Base-by-base conservation (phyloP, 2,329 filamentous ascomycete genomes). In the Dactylonectria estremocensis region DNA sequence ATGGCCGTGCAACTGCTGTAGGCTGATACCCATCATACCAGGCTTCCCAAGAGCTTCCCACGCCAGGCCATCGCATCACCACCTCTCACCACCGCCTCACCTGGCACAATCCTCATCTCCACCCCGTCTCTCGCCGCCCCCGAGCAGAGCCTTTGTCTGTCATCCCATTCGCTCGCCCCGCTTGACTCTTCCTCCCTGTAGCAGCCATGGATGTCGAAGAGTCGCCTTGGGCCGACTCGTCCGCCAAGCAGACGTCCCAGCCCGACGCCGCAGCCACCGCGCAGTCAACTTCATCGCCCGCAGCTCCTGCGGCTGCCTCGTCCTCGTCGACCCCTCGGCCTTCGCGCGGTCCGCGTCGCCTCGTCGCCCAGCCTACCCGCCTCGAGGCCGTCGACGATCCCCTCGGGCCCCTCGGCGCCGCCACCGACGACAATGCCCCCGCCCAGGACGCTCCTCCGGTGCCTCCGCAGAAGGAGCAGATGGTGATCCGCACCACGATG, bases 341-440 rank as follows among this genome's bases (percentile, higher is more conserved):
- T 11, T 83, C 84, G 28, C 84, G 86, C 69, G 78, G 82, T n/a
- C 86, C 86, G 43, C 89, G 90, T 71, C 89, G 90, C 69, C 84
- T 94, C 77, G 91, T 91, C 73, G 91, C 91, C 66, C 92, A 95
- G 78, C 89, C 92, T 33, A 95, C 93, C 53, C 91, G 90, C 61
- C 91, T 95, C 68, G 91, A 95, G 82, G 92, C 91, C 68, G 91
- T 94, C 72, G 89, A 91, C 49, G 92, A 95, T 78, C 92, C 92
- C 63, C 88, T 95, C 52, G 94, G 93, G 1, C 93, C 93, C 22
- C 84, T 97, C 58, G 93, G 93, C 66, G 91, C 91, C 61, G 75
- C 89, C 59, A 81, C 91, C 31, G 88, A 89, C 58, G 79, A 79
- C 49, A 81, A 79, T 72, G 78, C 75, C 62, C 75, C 77, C 37